These are phyloP conservation scores for Penicillium olsonii DNA, from an alignment of 2,329 filamentous ascomycete genomes.

Conservation along the genomic window DNA sequence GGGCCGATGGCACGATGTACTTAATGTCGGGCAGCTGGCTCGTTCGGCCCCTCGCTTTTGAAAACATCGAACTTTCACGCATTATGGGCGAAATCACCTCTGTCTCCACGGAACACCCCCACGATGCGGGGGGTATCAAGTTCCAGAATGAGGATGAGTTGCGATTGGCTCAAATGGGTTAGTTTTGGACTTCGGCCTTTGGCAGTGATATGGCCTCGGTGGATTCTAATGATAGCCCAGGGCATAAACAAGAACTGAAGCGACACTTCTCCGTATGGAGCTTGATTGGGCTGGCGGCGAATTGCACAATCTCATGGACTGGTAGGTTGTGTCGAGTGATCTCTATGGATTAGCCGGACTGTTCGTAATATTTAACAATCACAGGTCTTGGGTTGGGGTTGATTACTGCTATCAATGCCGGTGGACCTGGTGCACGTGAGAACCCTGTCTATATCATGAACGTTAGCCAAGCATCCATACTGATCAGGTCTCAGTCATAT, in stretches of 20 bases:
- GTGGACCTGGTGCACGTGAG: conserved; percentile 47
- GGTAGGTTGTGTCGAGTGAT: conserved; percentile 24
- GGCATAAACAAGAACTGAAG: conserved; percentile 53
- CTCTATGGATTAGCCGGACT: not conserved
- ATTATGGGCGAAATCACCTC: conserved; percentile 3
- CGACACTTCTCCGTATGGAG: conserved; percentile 52
- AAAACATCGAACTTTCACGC: not conserved
- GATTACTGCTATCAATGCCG: conserved; percentile 51
- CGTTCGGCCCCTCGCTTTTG: not conserved
- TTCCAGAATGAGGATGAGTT: conserved; percentile 42
- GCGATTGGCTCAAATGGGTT: conserved; percentile 50
- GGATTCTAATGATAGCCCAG: conserved; percentile 26
- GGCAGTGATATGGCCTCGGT: not conserved
- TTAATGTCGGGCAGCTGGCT: not conserved
- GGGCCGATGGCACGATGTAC: not conserved
- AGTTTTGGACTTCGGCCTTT: conserved; percentile 5
- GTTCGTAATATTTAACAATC: not conserved
- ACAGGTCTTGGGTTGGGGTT: conserved; percentile 45
- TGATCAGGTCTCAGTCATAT: conserved; percentile 44
- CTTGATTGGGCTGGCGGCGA: conserved; percentile 52
- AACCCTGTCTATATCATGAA: not conserved
- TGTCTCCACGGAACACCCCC: not conserved
- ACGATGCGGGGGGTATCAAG: conserved; percentile 13
- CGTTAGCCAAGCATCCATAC: not conserved
- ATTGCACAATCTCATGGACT: conserved; percentile 55